These are phyloP conservation scores for Medicago ruthenica DNA, from an alignment of 306 rosid genomes.

Conservation along the genomic window DNA sequence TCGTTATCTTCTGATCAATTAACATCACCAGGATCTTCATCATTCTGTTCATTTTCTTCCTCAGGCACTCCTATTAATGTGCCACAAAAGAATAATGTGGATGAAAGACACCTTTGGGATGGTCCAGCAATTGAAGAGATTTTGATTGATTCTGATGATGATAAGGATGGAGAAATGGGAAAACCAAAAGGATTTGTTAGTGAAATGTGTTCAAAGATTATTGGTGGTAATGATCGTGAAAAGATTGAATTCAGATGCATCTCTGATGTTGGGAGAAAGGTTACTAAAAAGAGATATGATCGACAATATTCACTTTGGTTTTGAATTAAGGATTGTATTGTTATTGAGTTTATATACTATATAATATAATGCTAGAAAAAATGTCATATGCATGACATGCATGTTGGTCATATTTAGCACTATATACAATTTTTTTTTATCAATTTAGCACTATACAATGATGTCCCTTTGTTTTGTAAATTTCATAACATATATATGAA, in stretches of 20 bases:
- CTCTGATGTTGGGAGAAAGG: conserved; percentile 60
- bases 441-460: neutral
- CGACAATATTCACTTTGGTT: conserved; percentile 64
- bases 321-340: conserved; percentile 13
- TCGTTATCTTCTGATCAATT: conserved; percentile 39
- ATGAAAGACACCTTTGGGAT: conserved; percentile 53
- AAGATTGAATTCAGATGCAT: conserved; percentile 54
- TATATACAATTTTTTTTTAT: no score
- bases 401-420: neutral
- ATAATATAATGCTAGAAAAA: neutral
- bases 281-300: conserved; percentile 44
- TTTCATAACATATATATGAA: neutral
- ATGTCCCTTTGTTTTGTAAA: neutral
- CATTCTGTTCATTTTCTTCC: conserved; percentile 58
- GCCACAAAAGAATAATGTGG: conserved; percentile 10
- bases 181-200: conserved; percentile 54
- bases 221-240: conserved; percentile 20
- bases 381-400: neutral
- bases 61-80: conserved; percentile 37
- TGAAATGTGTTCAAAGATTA: conserved; percentile 61
- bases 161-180: conserved; percentile 32
- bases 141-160: conserved; percentile 52
- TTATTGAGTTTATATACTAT: neutral
- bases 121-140: conserved; percentile 50
- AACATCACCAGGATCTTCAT: conserved; percentile 47